Evolutionary conservation across 768 basidiomycete genomes (phyloP).

Genomic region (Russula abietina): DNA sequence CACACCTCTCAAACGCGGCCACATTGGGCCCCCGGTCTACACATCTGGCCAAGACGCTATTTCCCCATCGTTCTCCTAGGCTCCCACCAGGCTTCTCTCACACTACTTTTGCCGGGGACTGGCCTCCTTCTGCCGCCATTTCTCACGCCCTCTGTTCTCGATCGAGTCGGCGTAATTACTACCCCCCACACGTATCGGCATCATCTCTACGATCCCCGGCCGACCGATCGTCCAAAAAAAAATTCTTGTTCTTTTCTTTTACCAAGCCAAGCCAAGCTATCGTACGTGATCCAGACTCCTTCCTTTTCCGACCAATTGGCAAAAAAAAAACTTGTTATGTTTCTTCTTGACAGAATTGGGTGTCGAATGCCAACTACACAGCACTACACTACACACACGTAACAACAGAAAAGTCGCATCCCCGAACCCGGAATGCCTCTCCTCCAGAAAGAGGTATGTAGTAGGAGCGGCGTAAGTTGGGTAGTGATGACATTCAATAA

Average conservation of each 20-base stretch:
- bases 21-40: too few relatives aligned
- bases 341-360: background rate
- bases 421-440: background rate
- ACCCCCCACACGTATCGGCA: background rate
- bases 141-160: background rate
- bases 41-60: background rate
- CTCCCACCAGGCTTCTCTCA: background rate
- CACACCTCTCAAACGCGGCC: background rate
- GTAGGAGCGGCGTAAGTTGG: background rate
- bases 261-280: too few relatives aligned
- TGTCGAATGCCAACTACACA: too few relatives aligned
- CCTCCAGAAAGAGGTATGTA: background rate
- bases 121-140: background rate
- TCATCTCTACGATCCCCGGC: background rate
- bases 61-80: conserved; percentile 5
- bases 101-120: background rate
- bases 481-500: background rate
- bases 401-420: background rate
- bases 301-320: background rate
- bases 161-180: background rate
- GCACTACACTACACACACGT: background rate
- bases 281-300: background rate
- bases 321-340: background rate
- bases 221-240: background rate
- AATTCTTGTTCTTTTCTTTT: background rate